Evolutionary conservation across 495 filamentous ascomycete genomes (phyloP).

Genomic region (Tuber microsphaerosporum): DNA sequence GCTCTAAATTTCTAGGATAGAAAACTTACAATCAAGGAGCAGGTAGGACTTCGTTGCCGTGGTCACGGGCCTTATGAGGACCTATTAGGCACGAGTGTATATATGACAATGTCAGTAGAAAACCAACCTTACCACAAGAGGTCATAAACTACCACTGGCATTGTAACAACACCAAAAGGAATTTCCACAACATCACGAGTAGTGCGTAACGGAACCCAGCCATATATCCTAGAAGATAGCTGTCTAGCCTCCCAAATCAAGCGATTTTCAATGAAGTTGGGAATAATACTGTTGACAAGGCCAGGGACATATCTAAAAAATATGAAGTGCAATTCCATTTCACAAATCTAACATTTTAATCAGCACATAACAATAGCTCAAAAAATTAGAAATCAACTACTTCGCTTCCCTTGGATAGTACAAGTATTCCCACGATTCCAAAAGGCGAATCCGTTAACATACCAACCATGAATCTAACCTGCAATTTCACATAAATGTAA

Average conservation of each 20-base stretch:
- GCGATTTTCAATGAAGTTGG: conserved; percentile 72
- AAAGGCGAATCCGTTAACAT: conserved; percentile 83
- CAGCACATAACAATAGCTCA: neutral
- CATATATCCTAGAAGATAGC: conserved; percentile 68
- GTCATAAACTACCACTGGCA: conserved; percentile 65
- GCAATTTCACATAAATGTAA: conserved; percentile 65
- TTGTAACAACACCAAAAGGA: conserved; percentile 58
- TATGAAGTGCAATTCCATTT: conserved; percentile 69
- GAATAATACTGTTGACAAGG: conserved; percentile 65
- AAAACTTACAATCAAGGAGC: too few relatives aligned
- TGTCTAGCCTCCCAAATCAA: conserved; percentile 70
- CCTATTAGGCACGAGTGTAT: too few relatives aligned
- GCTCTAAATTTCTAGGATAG: too few relatives aligned
- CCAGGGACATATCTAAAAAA: conserved; percentile 65
- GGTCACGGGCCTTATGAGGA: too few relatives aligned
- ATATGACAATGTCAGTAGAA: too few relatives aligned
- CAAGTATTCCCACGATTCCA: conserved; percentile 65
- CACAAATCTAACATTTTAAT: conserved; percentile 56
- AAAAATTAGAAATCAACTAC: neutral
- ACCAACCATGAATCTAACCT: conserved; percentile 57
- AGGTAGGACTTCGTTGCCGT: too few relatives aligned
- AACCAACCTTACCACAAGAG: conserved; percentile 75
- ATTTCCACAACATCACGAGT: conserved; percentile 71
- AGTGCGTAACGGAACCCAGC: conserved; percentile 74
- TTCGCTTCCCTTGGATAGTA: conserved; percentile 42